These are phyloP conservation scores for Fistulinella prunicolor DNA, from an alignment of 768 basidiomycete species.

Conservation along the genomic window DNA sequence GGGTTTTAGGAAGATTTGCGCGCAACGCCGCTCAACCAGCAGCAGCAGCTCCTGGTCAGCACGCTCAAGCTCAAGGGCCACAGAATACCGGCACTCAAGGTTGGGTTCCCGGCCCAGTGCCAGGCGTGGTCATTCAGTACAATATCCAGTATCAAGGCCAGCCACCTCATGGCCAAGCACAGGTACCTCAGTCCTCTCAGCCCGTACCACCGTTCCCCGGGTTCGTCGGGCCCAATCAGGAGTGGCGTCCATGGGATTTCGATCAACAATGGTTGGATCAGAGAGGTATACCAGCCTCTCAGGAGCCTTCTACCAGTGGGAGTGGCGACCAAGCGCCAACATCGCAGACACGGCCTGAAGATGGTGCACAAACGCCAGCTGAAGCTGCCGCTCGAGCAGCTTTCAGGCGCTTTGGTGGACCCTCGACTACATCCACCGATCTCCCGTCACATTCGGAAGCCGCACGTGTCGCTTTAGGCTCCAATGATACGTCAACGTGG, in stretches of 20 bases:
- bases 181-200: constrained; percentile 28
- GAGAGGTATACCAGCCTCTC: constrained; percentile 2
- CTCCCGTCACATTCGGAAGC: constrained; percentile 7
- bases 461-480: constrained; percentile 2
- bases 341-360: constrained; percentile 10
- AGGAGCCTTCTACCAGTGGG: constrained; percentile 9
- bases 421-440: constrained; percentile 10
- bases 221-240: constrained; percentile 60
- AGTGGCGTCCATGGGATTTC: constrained; percentile 64
- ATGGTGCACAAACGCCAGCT: constrained; percentile 32
- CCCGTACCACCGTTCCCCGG: constrained; percentile 57
- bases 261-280: constrained; percentile 33
- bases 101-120: constrained; percentile 36
- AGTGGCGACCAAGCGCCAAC: not conserved
- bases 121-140: constrained; percentile 58
- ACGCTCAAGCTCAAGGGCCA: constrained; percentile 29
- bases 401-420: constrained; percentile 44
- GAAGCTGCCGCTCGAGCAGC: constrained; percentile 70
- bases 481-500: constrained; percentile 17
- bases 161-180: constrained; percentile 33
- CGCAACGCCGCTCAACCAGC: constrained; percentile 50
- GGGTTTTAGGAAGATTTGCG: constrained; percentile 50
- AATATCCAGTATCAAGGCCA: constrained; percentile 57
- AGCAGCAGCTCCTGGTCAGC: constrained; percentile 30
- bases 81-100: constrained; percentile 34